Evolutionary conservation across 495 filamentous ascomycete species (phyloP), one percentile per base, ranked within the genome.

Genomic region (Tetracladium setigerum): DNA sequence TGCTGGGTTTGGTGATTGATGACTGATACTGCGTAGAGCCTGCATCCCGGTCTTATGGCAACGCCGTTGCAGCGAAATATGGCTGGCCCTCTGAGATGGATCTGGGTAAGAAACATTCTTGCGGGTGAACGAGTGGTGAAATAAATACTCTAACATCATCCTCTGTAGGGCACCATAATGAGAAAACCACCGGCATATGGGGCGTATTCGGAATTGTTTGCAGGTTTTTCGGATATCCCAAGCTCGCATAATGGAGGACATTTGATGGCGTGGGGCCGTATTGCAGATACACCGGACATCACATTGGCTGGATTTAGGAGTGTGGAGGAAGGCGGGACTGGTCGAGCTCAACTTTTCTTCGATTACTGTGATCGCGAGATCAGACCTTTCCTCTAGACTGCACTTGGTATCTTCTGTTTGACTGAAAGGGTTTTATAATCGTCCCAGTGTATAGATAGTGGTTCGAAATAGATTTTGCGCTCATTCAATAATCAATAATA

Each of bases 121-220:
- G 12, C 12, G 14, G 12, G 1, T 12, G 10, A 13, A 7, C 22
- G 3, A 7, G 22, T 27, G 17, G 6, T 18, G 1, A 16, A 1
- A 1, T 19, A 27, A 27, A 27, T 27, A 27, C 5, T 27, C 39
- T 36, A 13, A 37, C 24, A 44, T 17, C 3, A 27, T 7, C n/a
- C n/a, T n/a, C 22, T 44, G 31, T 34, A 49, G 42, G 33, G 37
- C 6, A 2, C 38, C n/a, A 0, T 49, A 3, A 47, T 48, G 30
- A 41, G 15, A n/a, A 58, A 58, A 22, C 32, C 44, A 5, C 50
- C 65, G 1, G 51, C 58, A n/a, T 62, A 54, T 37, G 69, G 68
- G 2, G 70, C 68, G 14, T 71, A 70, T 37, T 68, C 63, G 8
- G 63, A 67, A 52, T 52, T 71, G 15, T 71, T 62, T 47, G 63